Conservation (phyloP, 2,329 filamentous ascomycete genomes). For the Colletotrichum lini region DNA sequence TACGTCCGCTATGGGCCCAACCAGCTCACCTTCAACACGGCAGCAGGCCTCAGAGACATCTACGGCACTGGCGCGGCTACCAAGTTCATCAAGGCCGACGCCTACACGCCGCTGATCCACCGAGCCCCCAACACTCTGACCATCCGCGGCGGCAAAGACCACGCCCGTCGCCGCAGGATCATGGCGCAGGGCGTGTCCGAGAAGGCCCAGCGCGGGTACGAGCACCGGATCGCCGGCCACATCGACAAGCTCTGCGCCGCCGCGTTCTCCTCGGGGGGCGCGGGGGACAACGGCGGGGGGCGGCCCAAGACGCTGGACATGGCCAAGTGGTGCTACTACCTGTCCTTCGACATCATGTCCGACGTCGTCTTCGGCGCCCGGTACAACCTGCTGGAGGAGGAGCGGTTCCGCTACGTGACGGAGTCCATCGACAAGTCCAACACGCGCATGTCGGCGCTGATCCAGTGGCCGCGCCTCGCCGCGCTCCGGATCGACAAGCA, state of each 20-base stretch:
- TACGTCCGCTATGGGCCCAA: slow-evolving; percentile 31
- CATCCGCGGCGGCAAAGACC: too few relatives aligned
- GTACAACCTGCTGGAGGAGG: slow-evolving; percentile 8
- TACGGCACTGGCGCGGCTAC: too few relatives aligned
- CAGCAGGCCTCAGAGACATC: too few relatives aligned
- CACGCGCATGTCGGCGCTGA: slow-evolving; percentile 20
- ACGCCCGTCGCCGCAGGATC: too few relatives aligned
- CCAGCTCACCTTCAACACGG: slow-evolving; percentile 13
- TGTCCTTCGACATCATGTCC: slow-evolving; percentile 29
- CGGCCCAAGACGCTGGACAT: neutral
- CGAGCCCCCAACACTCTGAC: too few relatives aligned
- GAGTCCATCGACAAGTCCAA: slow-evolving; percentile 20
- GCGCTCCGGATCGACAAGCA: slow-evolving; percentile 14
- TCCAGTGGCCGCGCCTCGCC: slow-evolving; percentile 22
- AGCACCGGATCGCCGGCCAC: neutral
- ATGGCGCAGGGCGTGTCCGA: too few relatives aligned
- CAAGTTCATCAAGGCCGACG: too few relatives aligned
- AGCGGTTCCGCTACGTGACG: slow-evolving; percentile 17
- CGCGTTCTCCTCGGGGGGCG: too few relatives aligned
- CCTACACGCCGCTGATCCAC: too few relatives aligned
- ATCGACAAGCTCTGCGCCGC: slow-evolving; percentile 11
- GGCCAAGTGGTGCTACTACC: slow-evolving; percentile 9
- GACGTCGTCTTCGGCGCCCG: slow-evolving; percentile 23
- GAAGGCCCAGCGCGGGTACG: too few relatives aligned
- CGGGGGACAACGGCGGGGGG: slow-evolving; percentile 3